Evolutionary conservation across 164 flowering plant species (phyloP), one percentile per base, ranked within the genome.

Genomic region (Dillenia suffruticosa): DNA sequence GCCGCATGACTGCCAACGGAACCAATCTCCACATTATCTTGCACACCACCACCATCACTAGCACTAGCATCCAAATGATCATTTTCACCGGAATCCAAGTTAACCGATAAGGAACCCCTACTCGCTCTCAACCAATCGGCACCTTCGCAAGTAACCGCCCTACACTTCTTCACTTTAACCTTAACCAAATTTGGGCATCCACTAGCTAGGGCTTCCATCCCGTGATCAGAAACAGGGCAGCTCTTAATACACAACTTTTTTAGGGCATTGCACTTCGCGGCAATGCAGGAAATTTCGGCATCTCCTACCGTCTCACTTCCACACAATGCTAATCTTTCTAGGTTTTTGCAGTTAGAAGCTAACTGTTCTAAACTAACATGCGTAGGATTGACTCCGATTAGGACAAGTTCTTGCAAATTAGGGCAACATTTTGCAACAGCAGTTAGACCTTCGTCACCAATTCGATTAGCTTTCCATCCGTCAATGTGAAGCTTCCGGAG

Each of bases 171-270:
- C 10, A 95, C 96, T 76, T 91, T 95, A 57, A 92, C 81, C 81
- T 95, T 95, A n/a, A 87, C 85, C 76, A 92, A 71, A 81, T 83
- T 95, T 0, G 96, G 99, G 56, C 97, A 95, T 4, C 97, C 97
- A 65, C 72, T 74, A 26, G 89, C 96, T 49, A 89, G 77, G 0
- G 90, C 74, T 64, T 82, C 84, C 72, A 95, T 78, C 14, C 93
- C 97, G 5, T 71, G 65, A 76, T 95, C 84, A 3, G 97, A 80
- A 40, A 95, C 79, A 5, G 88, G 86, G 67, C 99, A 95, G 0
- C 88, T 84, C 69, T 95, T 95, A 62, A 95, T 95, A 57, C 97
- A 95, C 8, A 95, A 80, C 77, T 92, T 91, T 79, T 74, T 86
- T 80, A 95, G 68, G 0, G 95, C 87, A 43, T 49, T 40, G 55